These are phyloP conservation scores for Entomortierella beljakovae DNA, from an alignment of 192 early-diverging fungal genomes.

Conservation along the genomic window DNA sequence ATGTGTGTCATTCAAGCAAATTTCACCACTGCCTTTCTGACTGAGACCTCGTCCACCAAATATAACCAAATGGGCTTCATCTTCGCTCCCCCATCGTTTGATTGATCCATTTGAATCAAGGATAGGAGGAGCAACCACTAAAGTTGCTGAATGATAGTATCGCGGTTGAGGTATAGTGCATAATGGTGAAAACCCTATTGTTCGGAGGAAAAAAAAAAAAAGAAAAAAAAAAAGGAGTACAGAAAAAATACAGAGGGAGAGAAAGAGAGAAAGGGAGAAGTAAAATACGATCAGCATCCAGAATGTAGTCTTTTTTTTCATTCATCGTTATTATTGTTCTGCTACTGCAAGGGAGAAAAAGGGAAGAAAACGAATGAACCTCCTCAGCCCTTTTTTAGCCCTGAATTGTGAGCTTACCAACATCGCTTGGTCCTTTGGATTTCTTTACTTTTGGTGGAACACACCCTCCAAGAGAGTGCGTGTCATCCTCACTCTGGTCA, in stretches of 20 bases:
- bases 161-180: slow-evolving; percentile 56
- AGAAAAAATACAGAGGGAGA: background rate
- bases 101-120: slow-evolving; percentile 23
- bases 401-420: too few species aligned
- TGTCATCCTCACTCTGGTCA: background rate
- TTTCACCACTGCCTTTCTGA: slow-evolving; percentile 53
- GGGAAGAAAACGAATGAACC: too few species aligned
- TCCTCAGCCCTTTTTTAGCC: too few species aligned
- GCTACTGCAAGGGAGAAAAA: background rate
- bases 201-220: background rate
- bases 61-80: slow-evolving; percentile 66
- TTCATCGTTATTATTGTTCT: background rate
- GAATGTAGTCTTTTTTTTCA: background rate
- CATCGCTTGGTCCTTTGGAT: too few species aligned
- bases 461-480: too few species aligned
- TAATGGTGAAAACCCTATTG: slow-evolving; percentile 8
- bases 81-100: slow-evolving; percentile 56
- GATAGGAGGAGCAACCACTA: slow-evolving; percentile 36
- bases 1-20: slow-evolving; percentile 67
- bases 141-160: slow-evolving; percentile 72
- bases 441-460: too few species aligned
- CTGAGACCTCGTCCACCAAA: slow-evolving; percentile 79
- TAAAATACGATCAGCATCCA: slow-evolving; percentile 2
- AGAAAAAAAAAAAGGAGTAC: background rate
- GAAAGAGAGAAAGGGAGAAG: background rate